phyloP scores from a whole-genome alignment of 495 filamentous ascomycete species.

The Haplographium delicatum region DNA sequence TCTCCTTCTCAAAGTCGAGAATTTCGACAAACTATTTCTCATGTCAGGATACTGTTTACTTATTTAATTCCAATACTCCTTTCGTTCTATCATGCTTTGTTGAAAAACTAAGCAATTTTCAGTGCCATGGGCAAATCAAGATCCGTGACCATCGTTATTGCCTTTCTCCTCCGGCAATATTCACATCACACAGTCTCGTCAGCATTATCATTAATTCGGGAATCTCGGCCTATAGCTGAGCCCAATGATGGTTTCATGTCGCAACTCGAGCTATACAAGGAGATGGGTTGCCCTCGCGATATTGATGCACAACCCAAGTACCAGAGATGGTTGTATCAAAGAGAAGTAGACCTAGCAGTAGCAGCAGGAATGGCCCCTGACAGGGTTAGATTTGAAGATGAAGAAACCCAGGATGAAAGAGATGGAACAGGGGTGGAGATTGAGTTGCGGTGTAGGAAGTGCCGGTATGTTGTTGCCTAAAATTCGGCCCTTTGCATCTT shows the following conservation, averaged over 20 bases:
- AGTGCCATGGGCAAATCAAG: slow-evolving; percentile 97
- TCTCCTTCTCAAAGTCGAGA: too few species aligned
- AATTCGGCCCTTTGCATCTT: too few species aligned
- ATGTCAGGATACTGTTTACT: too few species aligned
- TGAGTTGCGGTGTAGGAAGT: slow-evolving; percentile 42
- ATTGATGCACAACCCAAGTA: slow-evolving; percentile 68
- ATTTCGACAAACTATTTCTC: too few species aligned
- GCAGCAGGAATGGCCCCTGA: slow-evolving; percentile 66
- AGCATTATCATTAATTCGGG: slow-evolving; percentile 56
- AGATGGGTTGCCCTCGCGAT: slow-evolving; percentile 65
- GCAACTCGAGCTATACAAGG: slow-evolving; percentile 80
- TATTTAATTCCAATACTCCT: too few species aligned
- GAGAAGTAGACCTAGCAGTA: slow-evolving; percentile 68
- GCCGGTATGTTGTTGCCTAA: slow-evolving; percentile 27
- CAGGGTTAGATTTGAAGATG: slow-evolving; percentile 80
- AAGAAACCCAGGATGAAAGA: slow-evolving; percentile 46
- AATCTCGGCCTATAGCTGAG: slow-evolving; percentile 66
- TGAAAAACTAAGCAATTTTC: slow-evolving; percentile 22
- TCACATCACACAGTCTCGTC: slow-evolving; percentile 47
- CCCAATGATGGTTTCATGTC: slow-evolving; percentile 87
- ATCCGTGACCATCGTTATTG: slow-evolving; percentile 76
- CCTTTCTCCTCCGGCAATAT: slow-evolving; percentile 62
- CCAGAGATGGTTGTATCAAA: slow-evolving; percentile 81
- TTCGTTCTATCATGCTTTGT: too few species aligned
- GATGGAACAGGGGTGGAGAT: slow-evolving; percentile 24